Evolutionary conservation across 2,329 filamentous ascomycete species (phyloP).

Genomic region (Juglanconis sp.): DNA sequence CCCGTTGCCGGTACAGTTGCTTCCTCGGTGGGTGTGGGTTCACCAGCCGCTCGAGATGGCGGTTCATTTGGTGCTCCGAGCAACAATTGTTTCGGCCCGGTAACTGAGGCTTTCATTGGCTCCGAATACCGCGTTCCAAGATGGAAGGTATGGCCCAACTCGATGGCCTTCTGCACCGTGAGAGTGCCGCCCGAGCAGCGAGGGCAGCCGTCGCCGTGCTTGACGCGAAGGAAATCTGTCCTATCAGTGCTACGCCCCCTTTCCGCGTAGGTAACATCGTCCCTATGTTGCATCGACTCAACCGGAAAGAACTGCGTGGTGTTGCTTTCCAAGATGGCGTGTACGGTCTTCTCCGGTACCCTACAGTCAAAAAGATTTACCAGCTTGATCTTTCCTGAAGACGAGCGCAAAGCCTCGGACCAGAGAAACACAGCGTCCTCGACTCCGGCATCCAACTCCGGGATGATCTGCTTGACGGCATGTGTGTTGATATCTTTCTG

Average conservation of each 20-base stretch:
- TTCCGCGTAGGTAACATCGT: constrained; percentile 22
- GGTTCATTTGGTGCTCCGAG: constrained; percentile 10
- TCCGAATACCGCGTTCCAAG: constrained; percentile 84
- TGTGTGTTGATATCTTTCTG: constrained; percentile 43
- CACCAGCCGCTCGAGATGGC: neutral
- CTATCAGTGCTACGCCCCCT: constrained; percentile 13
- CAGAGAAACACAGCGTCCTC: constrained; percentile 56
- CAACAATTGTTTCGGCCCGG: constrained; percentile 32
- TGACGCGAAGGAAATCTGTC: constrained; percentile 63
- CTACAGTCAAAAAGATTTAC: constrained; percentile 38
- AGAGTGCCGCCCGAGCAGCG: constrained; percentile 64
- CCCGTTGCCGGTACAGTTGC: constrained; percentile 13
- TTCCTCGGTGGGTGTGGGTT: neutral
- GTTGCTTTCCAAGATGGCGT: neutral
- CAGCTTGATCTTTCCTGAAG: constrained; percentile 15
- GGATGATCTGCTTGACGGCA: constrained; percentile 63
- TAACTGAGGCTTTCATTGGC: constrained; percentile 65
- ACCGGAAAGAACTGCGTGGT: neutral
- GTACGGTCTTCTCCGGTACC: constrained; percentile 19
- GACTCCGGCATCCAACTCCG: constrained; percentile 69
- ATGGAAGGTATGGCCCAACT: constrained; percentile 93
- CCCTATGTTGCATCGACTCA: neutral
- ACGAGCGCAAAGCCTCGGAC: constrained; percentile 37
- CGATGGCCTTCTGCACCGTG: constrained; percentile 69
- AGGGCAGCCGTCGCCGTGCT: constrained; percentile 69